Conservation (phyloP, 2,329 filamentous ascomycete species). For the Hymenoscyphus scutula region DNA sequence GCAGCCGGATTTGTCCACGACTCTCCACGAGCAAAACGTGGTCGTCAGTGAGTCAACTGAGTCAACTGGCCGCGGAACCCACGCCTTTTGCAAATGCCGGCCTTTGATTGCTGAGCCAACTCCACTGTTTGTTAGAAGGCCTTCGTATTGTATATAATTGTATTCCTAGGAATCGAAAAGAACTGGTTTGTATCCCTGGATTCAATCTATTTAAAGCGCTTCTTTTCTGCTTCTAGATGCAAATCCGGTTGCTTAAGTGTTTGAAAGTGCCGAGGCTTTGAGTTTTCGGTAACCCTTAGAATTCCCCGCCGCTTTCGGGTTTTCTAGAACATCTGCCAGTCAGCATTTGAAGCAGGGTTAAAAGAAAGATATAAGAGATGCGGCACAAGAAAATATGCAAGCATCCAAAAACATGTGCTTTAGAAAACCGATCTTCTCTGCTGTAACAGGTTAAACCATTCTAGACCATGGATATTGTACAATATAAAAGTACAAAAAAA, state of each 20-base stretch:
- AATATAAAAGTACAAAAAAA: constrained; percentile 6
- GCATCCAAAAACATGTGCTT: not conserved
- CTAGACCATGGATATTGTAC: constrained; percentile 10
- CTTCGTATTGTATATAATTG: not conserved
- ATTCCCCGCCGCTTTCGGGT: not conserved
- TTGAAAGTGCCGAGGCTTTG: not conserved
- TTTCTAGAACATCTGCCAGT: not conserved
- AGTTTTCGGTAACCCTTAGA: not conserved
- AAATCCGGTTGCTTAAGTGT: not conserved
- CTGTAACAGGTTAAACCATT: not conserved
- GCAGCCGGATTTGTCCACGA: constrained; percentile 2
- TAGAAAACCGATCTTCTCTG: not conserved
- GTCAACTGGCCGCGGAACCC: not conserved
- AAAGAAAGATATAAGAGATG: not conserved
- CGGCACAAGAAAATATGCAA: not conserved
- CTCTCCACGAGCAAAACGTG: not conserved
- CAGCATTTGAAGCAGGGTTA: not conserved
- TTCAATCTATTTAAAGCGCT: constrained; percentile 2
- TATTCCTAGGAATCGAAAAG: not conserved
- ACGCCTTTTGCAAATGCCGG: not conserved
- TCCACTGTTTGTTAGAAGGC: not conserved
- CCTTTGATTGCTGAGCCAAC: not conserved
- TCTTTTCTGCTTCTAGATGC: constrained; percentile 9
- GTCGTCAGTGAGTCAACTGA: not conserved
- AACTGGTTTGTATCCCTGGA: not conserved